Conservation (phyloP, 345 rosid genomes). For the Hibiscus syriacus region DNA sequence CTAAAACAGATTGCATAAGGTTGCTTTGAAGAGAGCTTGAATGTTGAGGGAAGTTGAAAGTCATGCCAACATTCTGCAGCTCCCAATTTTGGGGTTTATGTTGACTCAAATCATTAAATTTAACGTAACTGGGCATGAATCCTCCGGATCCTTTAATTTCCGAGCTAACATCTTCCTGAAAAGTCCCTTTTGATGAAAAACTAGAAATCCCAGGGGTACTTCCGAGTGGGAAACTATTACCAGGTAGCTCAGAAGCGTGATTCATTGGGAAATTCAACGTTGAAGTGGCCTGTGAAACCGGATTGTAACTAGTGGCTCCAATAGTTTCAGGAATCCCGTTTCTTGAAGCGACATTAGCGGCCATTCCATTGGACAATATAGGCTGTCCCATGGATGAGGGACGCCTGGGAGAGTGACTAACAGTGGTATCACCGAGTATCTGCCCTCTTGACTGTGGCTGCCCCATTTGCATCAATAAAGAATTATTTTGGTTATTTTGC, state of each 20-base stretch:
- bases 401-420: slow-evolving; percentile 34
- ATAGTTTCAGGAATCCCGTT: slow-evolving; percentile 43
- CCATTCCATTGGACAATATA: slow-evolving; percentile 37
- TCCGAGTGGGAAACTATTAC: slow-evolving; percentile 50
- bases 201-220: slow-evolving; percentile 43
- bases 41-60: slow-evolving; percentile 42
- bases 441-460: slow-evolving; percentile 44
- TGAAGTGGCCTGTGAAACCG: slow-evolving; percentile 39
- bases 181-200: slow-evolving; percentile 37
- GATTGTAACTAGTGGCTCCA: slow-evolving; percentile 39
- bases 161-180: slow-evolving; percentile 49
- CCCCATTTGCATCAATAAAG: slow-evolving; percentile 46
- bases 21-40: slow-evolving; percentile 34
- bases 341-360: slow-evolving; percentile 35
- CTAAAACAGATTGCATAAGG: slow-evolving; percentile 27
- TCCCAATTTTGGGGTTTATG: slow-evolving; percentile 66
- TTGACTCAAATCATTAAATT: slow-evolving; percentile 53
- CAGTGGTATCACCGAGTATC: slow-evolving; percentile 24
- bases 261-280: slow-evolving; percentile 40
- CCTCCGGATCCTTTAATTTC: slow-evolving; percentile 45
- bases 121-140: slow-evolving; percentile 42
- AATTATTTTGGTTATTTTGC: slow-evolving; percentile 39
- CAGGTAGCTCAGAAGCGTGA: slow-evolving; percentile 38
- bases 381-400: slow-evolving; percentile 53
- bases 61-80: slow-evolving; percentile 48